Evolutionary conservation across 352 stramenopile species (phyloP), one percentile per base, ranked within the genome.

Genomic region (Globisporangium acanthophoron): DNA sequence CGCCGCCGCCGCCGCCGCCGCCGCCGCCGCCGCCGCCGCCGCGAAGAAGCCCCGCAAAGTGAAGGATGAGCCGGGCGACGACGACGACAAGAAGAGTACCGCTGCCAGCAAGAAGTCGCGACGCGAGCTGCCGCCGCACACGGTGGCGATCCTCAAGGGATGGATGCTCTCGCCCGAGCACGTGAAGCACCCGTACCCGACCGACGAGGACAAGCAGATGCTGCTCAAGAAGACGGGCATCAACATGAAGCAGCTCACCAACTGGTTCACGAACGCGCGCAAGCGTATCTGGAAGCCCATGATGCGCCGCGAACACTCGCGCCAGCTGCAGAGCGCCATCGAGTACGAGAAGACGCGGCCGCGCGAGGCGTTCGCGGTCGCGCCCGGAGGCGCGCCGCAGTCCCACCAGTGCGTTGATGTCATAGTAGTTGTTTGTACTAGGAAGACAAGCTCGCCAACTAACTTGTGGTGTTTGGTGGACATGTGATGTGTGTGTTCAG

Each of bases 231-330:
- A 92, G 74, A 94, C 87, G 13, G 85, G 83, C 29, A 92, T 96
- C 61, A 94, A 88, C 64, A 93, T 94, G 85, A 94, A 94, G 68
- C 87, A 96, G 70, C 80, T 96, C 48, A 96, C 86, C 3, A 93
- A 96, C 54, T 96, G 87, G 87, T 94, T 96, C 56, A 96, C 87
- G 12, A 96, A 96, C 64, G 85, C 83, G 1, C 79, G 87, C 41
- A 96, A 96, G 56, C 83, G 87, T 50, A 92, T 96, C 53, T 96
- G 87, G 87, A 94, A 93, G 52, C 86, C 86, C 48, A 92, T 94
- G 82, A 94, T 92, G 82, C 79, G 80, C 7, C 80, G 83, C 21
- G 80, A 93, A 53, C 81, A 92, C 68, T 90, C 83, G 47, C 76
- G 80, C 0, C 81, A 93, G 62, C 46, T 93, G 37, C 81, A 92